These are phyloP conservation scores for Pelargonium fulgidum DNA, from an alignment of 441 rosid genomes.

Conservation along the genomic window DNA sequence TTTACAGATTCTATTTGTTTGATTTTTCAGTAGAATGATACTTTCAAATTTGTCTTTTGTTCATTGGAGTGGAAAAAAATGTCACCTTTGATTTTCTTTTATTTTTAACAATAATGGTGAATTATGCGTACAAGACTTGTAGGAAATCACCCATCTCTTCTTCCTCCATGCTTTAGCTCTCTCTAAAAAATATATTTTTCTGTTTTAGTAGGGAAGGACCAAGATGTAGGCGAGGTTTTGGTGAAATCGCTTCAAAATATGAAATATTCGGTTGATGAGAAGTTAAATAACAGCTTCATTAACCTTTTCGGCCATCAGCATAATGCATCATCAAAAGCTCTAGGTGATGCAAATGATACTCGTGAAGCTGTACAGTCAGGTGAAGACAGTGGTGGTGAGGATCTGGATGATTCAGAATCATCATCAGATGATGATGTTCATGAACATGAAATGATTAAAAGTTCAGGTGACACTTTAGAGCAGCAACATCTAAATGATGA, in stretches of 20 bases:
- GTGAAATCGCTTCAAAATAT: constrained; percentile 77
- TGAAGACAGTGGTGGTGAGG: constrained; percentile 31
- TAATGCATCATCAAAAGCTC: constrained; percentile 27
- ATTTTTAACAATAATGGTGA: background rate
- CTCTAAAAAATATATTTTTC: background rate
- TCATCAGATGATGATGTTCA: constrained; percentile 31
- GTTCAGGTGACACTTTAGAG: constrained; percentile 23
- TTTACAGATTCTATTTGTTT: background rate
- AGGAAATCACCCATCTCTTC: background rate
- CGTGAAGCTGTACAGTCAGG: constrained; percentile 19
- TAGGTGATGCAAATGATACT: constrained; percentile 30
- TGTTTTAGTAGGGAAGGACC: constrained; percentile 48
- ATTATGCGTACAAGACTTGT: background rate
- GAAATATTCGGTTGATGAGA: constrained; percentile 76
- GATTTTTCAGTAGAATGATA: background rate
- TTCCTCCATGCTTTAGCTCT: background rate
- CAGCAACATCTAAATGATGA: constrained; percentile 18
- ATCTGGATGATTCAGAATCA: constrained; percentile 38
- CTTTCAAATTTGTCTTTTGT: constrained; percentile 11
- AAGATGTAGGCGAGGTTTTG: constrained; percentile 69
- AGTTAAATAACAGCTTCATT: constrained; percentile 65
- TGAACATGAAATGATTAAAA: constrained; percentile 15
- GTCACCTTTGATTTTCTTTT: background rate
- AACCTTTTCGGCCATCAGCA: constrained; percentile 49
- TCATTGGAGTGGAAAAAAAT: background rate